Percentiles rank a stretch among this genome's conserved stretches.
phyloP scores from a whole-genome alignment of 345 rosid species.

The Litchi chinensis region DNA sequence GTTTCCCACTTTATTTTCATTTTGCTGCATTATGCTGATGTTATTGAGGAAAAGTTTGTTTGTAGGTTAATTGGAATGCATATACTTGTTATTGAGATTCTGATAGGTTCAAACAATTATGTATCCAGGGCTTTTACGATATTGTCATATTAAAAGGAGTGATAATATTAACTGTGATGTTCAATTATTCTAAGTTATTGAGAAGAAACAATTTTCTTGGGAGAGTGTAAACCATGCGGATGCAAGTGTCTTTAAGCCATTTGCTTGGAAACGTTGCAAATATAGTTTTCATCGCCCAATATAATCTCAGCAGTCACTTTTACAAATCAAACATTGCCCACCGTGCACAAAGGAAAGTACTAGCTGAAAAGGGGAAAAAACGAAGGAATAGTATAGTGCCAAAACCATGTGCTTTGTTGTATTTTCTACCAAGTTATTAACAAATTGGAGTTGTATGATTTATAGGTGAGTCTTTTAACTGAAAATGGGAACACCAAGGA shows the following conservation, averaged over 20 bases:
- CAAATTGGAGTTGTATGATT: neutral
- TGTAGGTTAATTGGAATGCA: neutral
- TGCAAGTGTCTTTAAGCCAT: neutral
- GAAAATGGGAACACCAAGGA: slow-evolving; percentile 73
- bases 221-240: neutral
- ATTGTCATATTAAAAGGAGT: neutral
- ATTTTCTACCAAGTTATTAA: neutral
- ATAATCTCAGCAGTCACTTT: neutral
- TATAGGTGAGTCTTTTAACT: slow-evolving; percentile 70
- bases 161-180: neutral
- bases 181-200: neutral
- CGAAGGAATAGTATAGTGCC: neutral
- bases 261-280: neutral
- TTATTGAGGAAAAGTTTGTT: neutral
- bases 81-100: neutral
- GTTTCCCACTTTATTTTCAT: slow-evolving; percentile 21
- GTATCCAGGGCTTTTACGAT: neutral
- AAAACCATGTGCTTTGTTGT: neutral
- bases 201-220: neutral
- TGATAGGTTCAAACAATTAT: neutral
- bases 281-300: neutral
- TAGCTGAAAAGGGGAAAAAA: neutral
- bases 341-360: neutral
- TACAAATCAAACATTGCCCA: neutral
- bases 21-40: neutral